phyloP scores from a whole-genome alignment of 805 yeast species.

The Cephaloascus albidus region DNA sequence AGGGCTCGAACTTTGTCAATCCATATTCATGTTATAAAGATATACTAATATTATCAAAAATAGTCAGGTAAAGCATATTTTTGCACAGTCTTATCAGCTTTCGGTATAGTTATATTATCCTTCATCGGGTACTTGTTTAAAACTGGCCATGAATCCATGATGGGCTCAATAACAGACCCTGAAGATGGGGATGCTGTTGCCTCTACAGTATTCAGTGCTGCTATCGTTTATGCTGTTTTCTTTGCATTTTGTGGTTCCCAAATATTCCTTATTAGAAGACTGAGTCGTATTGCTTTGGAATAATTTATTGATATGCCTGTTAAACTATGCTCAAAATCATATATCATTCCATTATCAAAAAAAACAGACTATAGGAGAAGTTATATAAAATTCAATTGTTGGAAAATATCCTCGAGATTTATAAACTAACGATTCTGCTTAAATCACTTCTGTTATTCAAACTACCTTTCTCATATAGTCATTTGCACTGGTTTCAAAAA shows the following conservation, averaged over 20 bases:
- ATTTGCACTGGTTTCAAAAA: too few relatives aligned
- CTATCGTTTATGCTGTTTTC: conserved; percentile 68
- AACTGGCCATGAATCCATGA: conserved; percentile 78
- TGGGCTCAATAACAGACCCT: conserved; percentile 88
- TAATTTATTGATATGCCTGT: too few relatives aligned
- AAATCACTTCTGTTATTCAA: too few relatives aligned
- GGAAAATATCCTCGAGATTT: too few relatives aligned
- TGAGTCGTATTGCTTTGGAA: conserved; percentile 46
- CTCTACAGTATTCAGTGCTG: conserved; percentile 83
- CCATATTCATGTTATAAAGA: too few relatives aligned
- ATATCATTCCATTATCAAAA: too few relatives aligned
- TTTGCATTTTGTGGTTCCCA: conserved; percentile 89
- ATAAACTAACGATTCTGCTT: too few relatives aligned
- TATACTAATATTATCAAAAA: background rate
- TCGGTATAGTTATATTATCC: conserved; percentile 81
- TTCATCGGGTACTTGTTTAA: conserved; percentile 79
- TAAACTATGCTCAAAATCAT: too few relatives aligned
- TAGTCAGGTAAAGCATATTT: conserved; percentile 87
- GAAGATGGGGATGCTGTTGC: conserved; percentile 93
- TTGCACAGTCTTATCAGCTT: conserved; percentile 87
- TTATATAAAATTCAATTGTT: too few relatives aligned
- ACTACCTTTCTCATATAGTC: too few relatives aligned
- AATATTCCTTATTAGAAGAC: conserved; percentile 52
- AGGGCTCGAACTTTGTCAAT: too few relatives aligned
- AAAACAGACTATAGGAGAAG: too few relatives aligned